Conservation (phyloP, 805 yeast genomes). For the Saccharomycopsis sp. region DNA sequence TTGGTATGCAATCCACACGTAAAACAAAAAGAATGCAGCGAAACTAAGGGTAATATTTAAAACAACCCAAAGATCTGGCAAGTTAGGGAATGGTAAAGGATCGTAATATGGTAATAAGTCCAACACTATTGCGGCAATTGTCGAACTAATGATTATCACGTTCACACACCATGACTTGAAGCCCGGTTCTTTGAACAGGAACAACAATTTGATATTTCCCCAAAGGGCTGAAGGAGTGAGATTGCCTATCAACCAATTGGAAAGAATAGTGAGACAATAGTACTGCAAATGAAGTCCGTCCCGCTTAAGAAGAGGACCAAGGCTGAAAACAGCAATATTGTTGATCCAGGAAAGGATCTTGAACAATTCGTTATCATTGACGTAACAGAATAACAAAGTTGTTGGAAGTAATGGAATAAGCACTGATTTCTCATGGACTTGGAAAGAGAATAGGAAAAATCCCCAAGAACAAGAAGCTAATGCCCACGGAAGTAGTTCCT, state of each 20-base stretch:
- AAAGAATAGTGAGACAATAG: constrained; percentile 48
- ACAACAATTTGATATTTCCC: constrained; percentile 32
- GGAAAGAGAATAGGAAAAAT: constrained; percentile 85
- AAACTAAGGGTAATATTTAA: constrained; percentile 69
- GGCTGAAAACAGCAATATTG: constrained; percentile 75
- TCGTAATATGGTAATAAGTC: constrained; percentile 47
- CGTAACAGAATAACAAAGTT: constrained; percentile 51
- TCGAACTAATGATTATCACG: constrained; percentile 44
- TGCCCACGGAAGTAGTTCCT: constrained; percentile 57
- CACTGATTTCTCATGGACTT: constrained; percentile 92
- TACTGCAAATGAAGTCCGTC: constrained; percentile 76
- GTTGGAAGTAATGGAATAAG: constrained; percentile 83
- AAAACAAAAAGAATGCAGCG: constrained; percentile 65
- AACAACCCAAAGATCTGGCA: constrained; percentile 85
- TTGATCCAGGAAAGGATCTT: constrained; percentile 83
- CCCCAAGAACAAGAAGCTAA: constrained; percentile 80
- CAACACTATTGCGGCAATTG: constrained; percentile 41
- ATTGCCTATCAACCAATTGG: constrained; percentile 77
- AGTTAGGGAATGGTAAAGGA: constrained; percentile 46
- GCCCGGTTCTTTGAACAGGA: constrained; percentile 26
- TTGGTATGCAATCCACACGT: constrained; percentile 62
- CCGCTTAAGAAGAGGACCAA: constrained; percentile 78
- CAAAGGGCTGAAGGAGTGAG: constrained; percentile 40
- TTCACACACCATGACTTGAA: constrained; percentile 40
- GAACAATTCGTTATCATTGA: constrained; percentile 45